Evolutionary conservation across 1,284 basidiomycete genomes (phyloP).

Genomic region (Ustilago nuda): DNA sequence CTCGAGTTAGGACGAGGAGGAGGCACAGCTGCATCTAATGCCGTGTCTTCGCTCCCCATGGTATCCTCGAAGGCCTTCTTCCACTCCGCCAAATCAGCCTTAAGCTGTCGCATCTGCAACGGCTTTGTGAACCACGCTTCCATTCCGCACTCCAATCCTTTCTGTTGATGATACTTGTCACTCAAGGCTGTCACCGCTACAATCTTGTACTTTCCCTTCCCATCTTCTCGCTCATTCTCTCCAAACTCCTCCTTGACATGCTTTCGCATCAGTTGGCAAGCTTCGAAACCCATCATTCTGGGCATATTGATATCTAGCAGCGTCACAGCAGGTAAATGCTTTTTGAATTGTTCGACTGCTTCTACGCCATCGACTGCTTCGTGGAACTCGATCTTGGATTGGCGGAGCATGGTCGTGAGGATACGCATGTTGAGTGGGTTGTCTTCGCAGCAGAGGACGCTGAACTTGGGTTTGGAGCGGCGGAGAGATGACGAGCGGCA

Average conservation of each 20-base stretch:
- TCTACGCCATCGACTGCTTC: constrained; percentile 52
- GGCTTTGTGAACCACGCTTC: constrained; percentile 56
- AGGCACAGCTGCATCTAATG: background rate
- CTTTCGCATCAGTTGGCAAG: constrained; percentile 47
- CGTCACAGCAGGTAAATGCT: constrained; percentile 45
- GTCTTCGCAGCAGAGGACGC: constrained; percentile 59
- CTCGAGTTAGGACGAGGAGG: background rate
- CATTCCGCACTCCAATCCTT: constrained; percentile 51
- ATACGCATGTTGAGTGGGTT: constrained; percentile 60
- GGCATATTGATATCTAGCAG: constrained; percentile 65
- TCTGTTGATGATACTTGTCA: constrained; percentile 32
- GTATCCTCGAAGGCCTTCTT: constrained; percentile 34
- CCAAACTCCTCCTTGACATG: constrained; percentile 11
- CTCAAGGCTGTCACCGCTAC: constrained; percentile 54
- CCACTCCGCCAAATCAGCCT: constrained; percentile 36
- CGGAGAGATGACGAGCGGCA: background rate
- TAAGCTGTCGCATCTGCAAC: constrained; percentile 40
- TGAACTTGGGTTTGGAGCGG: constrained; percentile 33
- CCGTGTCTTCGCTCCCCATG: background rate
- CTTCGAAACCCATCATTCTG: constrained; percentile 57
- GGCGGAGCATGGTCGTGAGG: constrained; percentile 47
- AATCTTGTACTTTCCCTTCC: constrained; percentile 33
- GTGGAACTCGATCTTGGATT: constrained; percentile 39
- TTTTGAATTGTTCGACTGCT: constrained; percentile 53
- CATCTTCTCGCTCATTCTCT: background rate